These are phyloP conservation scores for Magnolia officinalis DNA, from an alignment of 164 flowering plant genomes.

Conservation along the genomic window DNA sequence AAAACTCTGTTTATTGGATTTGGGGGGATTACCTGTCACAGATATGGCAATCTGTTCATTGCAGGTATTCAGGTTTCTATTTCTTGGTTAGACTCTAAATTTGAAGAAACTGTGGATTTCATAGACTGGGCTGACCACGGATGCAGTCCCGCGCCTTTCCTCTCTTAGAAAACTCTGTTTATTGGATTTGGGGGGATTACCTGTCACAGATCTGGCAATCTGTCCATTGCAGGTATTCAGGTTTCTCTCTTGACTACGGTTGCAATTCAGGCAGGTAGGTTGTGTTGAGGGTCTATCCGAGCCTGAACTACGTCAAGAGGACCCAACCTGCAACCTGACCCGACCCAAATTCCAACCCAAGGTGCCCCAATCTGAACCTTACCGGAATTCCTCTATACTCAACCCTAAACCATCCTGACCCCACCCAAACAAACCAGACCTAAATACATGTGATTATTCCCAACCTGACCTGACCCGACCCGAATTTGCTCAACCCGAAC, in stretches of 20 bases:
- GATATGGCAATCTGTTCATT: slow-evolving; percentile 58
- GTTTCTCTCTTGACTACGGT: background rate
- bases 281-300: background rate
- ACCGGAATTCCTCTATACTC: too few species aligned
- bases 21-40: slow-evolving; percentile 89
- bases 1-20: slow-evolving; percentile 55
- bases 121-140: slow-evolving; percentile 62
- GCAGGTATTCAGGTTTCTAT: slow-evolving; percentile 39
- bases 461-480: too few species aligned
- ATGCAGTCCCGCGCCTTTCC: slow-evolving; percentile 54
- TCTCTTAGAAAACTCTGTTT: slow-evolving; percentile 50
- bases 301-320: too few species aligned
- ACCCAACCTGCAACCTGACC: too few species aligned
- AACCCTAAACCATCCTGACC: too few species aligned
- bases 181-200: slow-evolving; percentile 90
- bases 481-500: too few species aligned
- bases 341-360: too few species aligned
- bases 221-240: slow-evolving; percentile 57
- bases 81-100: slow-evolving; percentile 26
- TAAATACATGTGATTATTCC: too few species aligned
- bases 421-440: too few species aligned
- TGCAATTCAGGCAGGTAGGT: background rate
- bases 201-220: slow-evolving; percentile 64
- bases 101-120: slow-evolving; percentile 62
- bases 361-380: too few species aligned